Conservation (phyloP, 805 yeast species). For the Nakazawaea molendinolei region DNA sequence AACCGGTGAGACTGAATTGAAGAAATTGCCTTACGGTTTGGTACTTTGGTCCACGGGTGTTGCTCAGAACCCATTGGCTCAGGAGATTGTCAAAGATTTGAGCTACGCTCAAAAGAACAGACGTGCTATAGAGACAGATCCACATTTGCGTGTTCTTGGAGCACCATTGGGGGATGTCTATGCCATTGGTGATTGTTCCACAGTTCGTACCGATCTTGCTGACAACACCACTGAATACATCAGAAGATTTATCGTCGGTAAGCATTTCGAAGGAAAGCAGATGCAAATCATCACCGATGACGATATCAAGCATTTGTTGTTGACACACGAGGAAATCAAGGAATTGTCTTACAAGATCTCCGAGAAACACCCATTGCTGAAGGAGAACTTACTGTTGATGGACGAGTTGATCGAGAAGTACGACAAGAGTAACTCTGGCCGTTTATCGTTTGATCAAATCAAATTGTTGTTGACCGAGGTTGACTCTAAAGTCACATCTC, state of each 20-base stretch:
- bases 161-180: conserved; percentile 62
- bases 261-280: conserved; percentile 28
- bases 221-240: conserved; percentile 48
- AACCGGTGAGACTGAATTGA: conserved; percentile 32
- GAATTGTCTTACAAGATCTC: conserved; percentile 42
- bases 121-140: conserved; percentile 71
- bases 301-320: conserved; percentile 41
- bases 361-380: conserved; percentile 49
- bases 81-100: conserved; percentile 43
- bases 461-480: conserved; percentile 43
- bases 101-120: conserved; percentile 46
- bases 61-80: conserved; percentile 56
- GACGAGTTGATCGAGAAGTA: conserved; percentile 46
- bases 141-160: conserved; percentile 65
- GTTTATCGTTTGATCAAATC: conserved; percentile 46
- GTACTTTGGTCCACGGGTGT: conserved; percentile 78
- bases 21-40: conserved; percentile 57
- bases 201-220: conserved; percentile 54
- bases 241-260: conserved; percentile 37
- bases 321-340: conserved; percentile 41
- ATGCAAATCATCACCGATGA: conserved; percentile 34
- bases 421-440: conserved; percentile 40
- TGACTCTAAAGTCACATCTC: conserved; percentile 56
- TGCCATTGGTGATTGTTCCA: conserved; percentile 69
- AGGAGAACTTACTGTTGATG: conserved; percentile 46